Base-by-base conservation (phyloP, 208 protist species). In the Wallacemonas sp. region DNA sequence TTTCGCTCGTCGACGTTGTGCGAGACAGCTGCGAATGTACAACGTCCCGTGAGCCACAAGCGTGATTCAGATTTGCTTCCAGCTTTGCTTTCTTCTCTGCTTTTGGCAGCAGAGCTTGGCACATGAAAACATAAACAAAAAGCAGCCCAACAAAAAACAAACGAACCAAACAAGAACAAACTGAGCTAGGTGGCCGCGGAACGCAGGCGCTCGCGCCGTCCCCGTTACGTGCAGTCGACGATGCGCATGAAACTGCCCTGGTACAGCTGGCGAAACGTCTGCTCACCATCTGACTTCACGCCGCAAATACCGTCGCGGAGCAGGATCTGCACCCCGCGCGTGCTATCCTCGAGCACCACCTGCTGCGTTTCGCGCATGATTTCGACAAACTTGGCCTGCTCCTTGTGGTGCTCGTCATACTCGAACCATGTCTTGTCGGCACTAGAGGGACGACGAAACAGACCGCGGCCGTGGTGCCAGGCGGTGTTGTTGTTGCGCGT, bases 211-310 rank as follows among this genome's bases (percentile, higher is more conserved):
- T n/a, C n/a, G n/a, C n/a, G n/a, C n/a, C n/a, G n/a, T n/a, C n/a
- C n/a, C n/a, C n/a, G n/a, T 78, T 61, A 90, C 47, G 83, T 87
- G 61, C 90, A 96, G 48, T 92, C 83, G 29, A 81, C 75, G 11
- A 87, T 62, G 8, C 68, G 63, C 39, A 89, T 68, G 24, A 88
- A 96, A 32, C 41, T 49, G 14, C 90, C 90, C 2, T 54, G 33
- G 65, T 94, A 90, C 24, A 96, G 76, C 67, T 88, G 80, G 4
- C 62, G 57, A 47, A 92, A 96, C 23, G 79, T 70, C 29, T 83
- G 54, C 43, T 93, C 80, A 16, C 26, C 68, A 0, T 58, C 54
- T 2, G 66, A 38, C 30, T 71, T 77, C n/a, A 96, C 72, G 16
- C 76, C 90, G 39, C 74, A 74, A 9, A 92, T 24, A 54, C 90